Base-by-base conservation (phyloP, 352 stramenopile genomes). In the Proteromonas lacertae region DNA sequence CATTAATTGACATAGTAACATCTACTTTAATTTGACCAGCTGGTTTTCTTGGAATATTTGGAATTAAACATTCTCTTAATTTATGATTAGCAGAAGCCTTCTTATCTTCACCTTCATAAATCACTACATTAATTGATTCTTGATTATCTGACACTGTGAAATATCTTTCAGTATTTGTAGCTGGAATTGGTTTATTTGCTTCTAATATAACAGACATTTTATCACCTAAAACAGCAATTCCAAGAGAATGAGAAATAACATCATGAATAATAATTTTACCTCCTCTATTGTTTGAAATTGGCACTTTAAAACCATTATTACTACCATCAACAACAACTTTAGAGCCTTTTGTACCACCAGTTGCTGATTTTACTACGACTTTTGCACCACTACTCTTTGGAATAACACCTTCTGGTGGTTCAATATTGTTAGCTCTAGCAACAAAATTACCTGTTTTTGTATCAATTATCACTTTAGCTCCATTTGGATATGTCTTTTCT, bases 21-120 rank as follows among this genome's bases (percentile, higher is more conserved):
- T 55, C 47, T 23, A 52, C 61, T 54, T 87, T 73, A 13, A 69
- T 66, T 53, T 82, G 66, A 25, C 70, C 70, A 23, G 64, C 65
- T 42, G 70, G 68, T 29, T 64, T 67, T 35, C 64, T 58, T 51
- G 81, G 56, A 10, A 87, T 48, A 40, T 69, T 68, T 1, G 56
- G 69, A 42, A 87, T 80, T 44, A 67, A 71, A 45, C 86, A 87
- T 37, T 74, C 62, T 36, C 71, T 69, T 25, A 87, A 55, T 53
- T 82, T 80, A 56, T 87, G 81, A 62, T 83, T 84, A 33, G 57
- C 66, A 43, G 76, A 62, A 7, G 79, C 65, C 41, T 59, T 67
- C 2, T 62, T 63, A 25, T 68, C 59, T 44, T 86, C 70, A 31
- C 70, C 70, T 53, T 64, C 45, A 33, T 43, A 50, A 12, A 43